phyloP scores from a whole-genome alignment of 2,329 filamentous ascomycete species.

The Madurella mycetomatis region DNA sequence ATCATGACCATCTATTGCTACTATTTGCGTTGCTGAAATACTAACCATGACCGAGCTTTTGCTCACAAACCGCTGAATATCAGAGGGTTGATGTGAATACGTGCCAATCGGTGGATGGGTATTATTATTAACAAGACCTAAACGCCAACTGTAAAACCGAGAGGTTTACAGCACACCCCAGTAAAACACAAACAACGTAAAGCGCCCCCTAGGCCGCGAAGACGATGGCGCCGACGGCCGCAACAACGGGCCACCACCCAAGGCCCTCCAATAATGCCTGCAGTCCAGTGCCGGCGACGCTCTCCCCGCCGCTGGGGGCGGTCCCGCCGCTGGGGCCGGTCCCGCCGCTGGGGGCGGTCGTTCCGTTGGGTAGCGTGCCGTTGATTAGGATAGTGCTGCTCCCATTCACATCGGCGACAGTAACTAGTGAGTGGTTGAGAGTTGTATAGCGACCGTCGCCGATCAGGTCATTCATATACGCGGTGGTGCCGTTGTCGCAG shows the following conservation, averaged over 20 bases:
- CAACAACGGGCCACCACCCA: conserved; percentile 49
- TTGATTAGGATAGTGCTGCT: conserved; percentile 65
- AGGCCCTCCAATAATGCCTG: conserved; percentile 34
- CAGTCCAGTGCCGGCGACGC: conserved; percentile 33
- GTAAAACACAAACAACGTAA: neutral
- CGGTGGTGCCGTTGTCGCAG: conserved; percentile 59
- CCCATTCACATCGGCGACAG: conserved; percentile 59
- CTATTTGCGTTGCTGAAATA: neutral
- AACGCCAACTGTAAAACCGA: neutral
- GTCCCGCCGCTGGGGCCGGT: conserved; percentile 66
- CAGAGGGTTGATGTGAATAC: neutral
- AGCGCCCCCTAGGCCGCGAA: conserved; percentile 34
- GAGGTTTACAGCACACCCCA: neutral
- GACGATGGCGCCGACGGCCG: conserved; percentile 42
- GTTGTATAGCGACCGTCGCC: conserved; percentile 58
- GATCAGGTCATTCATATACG: conserved; percentile 58
- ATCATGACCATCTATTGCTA: neutral
- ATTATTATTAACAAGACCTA: neutral
- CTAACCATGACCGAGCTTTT: too few relatives aligned
- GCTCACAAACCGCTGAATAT: neutral
- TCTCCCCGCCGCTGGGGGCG: conserved; percentile 39
- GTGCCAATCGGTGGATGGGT: neutral
- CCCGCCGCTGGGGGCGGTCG: conserved; percentile 46
- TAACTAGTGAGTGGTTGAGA: conserved; percentile 59
- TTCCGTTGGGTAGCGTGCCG: conserved; percentile 68